These are phyloP conservation scores for Xylaria sp. DNA, from an alignment of 2,329 filamentous ascomycete genomes.

Conservation along the genomic window DNA sequence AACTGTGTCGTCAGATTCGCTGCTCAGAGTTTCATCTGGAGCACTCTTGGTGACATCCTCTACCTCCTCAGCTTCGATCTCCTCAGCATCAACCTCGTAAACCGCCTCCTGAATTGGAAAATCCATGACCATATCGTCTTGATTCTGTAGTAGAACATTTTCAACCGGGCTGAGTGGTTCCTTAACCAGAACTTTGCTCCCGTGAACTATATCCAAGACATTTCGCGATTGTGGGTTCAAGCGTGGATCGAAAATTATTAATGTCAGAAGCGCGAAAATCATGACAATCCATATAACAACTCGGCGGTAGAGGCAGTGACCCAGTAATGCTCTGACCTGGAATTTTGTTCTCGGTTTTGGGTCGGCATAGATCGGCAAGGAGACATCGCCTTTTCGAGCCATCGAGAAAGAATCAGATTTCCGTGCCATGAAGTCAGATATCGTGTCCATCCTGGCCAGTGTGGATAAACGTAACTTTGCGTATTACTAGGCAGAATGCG, in stretches of 20 bases:
- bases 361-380: slow-evolving; percentile 48
- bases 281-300: slow-evolving; percentile 63
- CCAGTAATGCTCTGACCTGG: slow-evolving; percentile 59
- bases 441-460: slow-evolving; percentile 41
- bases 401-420: slow-evolving; percentile 41
- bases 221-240: slow-evolving; percentile 42
- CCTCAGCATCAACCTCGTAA: slow-evolving; percentile 23
- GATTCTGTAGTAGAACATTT: slow-evolving; percentile 38
- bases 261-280: slow-evolving; percentile 55
- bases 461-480: slow-evolving; percentile 8
- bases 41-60: slow-evolving; percentile 20
- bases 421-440: slow-evolving; percentile 45
- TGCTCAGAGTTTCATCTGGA: not conserved
- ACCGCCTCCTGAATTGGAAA: slow-evolving; percentile 22
- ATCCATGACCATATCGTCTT: slow-evolving; percentile 30
- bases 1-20: not conserved
- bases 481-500: slow-evolving; percentile 11
- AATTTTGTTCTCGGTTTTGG: slow-evolving; percentile 54
- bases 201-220: slow-evolving; percentile 48
- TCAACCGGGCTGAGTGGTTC: slow-evolving; percentile 28
- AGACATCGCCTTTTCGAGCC: slow-evolving; percentile 43
- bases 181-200: slow-evolving; percentile 39
- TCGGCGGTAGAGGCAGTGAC: slow-evolving; percentile 64
- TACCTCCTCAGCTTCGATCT: slow-evolving; percentile 7
- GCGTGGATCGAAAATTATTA: slow-evolving; percentile 54